These are phyloP conservation scores for Penicillium sp. DNA, from an alignment of 2,329 filamentous ascomycete genomes.

Conservation along the genomic window DNA sequence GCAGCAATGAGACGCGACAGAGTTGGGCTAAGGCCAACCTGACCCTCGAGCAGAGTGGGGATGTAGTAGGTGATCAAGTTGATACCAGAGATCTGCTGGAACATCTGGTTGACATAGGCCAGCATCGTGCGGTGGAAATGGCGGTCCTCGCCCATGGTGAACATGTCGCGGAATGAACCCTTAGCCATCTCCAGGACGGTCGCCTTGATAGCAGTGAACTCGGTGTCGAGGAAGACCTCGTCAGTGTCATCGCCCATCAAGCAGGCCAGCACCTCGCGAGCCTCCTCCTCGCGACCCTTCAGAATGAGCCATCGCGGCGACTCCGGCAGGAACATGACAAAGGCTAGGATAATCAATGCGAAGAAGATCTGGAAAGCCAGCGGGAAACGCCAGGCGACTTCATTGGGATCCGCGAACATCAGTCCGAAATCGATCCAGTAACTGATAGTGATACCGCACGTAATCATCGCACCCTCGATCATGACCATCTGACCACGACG, in stretches of 20 bases:
- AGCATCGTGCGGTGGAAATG: slow-evolving; percentile 56
- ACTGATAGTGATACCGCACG: slow-evolving; percentile 53
- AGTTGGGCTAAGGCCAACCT: slow-evolving; percentile 37
- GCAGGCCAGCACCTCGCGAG: slow-evolving; percentile 49
- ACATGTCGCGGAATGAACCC: slow-evolving; percentile 59
- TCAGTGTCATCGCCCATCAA: slow-evolving; percentile 52
- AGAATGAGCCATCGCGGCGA: slow-evolving; percentile 62
- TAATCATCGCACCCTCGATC: slow-evolving; percentile 56
- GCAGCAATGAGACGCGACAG: slow-evolving; percentile 51
- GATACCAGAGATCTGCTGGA: slow-evolving; percentile 47
- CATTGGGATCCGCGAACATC: slow-evolving; percentile 53
- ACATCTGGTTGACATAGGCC: slow-evolving; percentile 58
- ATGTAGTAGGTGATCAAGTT: slow-evolving; percentile 47
- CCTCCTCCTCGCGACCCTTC: slow-evolving; percentile 57
- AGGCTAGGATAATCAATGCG: slow-evolving; percentile 53
- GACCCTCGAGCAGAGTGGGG: slow-evolving; percentile 41
- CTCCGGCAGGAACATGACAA: slow-evolving; percentile 57
- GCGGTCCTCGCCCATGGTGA: slow-evolving; percentile 57
- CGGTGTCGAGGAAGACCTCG: slow-evolving; percentile 47
- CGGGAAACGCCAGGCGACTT: slow-evolving; percentile 58
- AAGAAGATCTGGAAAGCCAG: slow-evolving; percentile 62
- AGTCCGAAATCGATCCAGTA: slow-evolving; percentile 58
- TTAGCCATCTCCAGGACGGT: slow-evolving; percentile 54
- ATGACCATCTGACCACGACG: slow-evolving; percentile 55
- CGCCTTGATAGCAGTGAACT: slow-evolving; percentile 57